These are phyloP conservation scores for Hypoxylon lenormandii DNA, from an alignment of 495 filamentous ascomycete species.

Conservation along the genomic window DNA sequence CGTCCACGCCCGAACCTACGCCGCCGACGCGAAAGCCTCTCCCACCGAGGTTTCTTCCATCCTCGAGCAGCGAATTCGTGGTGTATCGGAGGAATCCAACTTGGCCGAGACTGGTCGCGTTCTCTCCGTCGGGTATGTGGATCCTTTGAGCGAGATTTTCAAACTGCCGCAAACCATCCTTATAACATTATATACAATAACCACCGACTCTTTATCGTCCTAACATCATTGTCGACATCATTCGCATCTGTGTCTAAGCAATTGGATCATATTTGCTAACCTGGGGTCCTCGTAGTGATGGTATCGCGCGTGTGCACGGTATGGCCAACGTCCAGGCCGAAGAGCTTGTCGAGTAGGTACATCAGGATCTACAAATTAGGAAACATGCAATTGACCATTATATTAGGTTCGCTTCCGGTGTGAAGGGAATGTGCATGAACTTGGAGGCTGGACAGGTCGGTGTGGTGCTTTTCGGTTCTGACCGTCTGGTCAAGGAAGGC, in stretches of 20 bases:
- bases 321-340: constrained; percentile 99
- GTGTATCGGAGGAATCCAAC: constrained; percentile 93
- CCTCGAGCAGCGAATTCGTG: constrained; percentile 97
- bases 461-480: constrained; percentile 99
- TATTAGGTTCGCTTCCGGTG: constrained; percentile 94
- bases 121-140: constrained; percentile 97
- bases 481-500: constrained; percentile 99
- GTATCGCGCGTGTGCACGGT: constrained; percentile 99
- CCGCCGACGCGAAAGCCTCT: constrained; percentile 90
- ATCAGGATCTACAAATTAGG: constrained; percentile 18
- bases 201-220: constrained; percentile 8
- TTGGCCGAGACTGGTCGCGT: constrained; percentile 99
- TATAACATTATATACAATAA: constrained; percentile 7
- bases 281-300: constrained; percentile 76
- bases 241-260: constrained; percentile 6
- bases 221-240: constrained; percentile 1
- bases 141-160: constrained; percentile 49
- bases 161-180: constrained; percentile 17
- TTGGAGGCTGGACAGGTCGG: constrained; percentile 99
- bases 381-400: constrained; percentile 46
- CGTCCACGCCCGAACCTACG: constrained; percentile 89
- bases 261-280: constrained; percentile 56
- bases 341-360: constrained; percentile 98
- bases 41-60: constrained; percentile 99
- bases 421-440: constrained; percentile 99